Evolutionary conservation across 2,329 filamentous ascomycete genomes (phyloP).

Genomic region (Talaromyces sp.): DNA sequence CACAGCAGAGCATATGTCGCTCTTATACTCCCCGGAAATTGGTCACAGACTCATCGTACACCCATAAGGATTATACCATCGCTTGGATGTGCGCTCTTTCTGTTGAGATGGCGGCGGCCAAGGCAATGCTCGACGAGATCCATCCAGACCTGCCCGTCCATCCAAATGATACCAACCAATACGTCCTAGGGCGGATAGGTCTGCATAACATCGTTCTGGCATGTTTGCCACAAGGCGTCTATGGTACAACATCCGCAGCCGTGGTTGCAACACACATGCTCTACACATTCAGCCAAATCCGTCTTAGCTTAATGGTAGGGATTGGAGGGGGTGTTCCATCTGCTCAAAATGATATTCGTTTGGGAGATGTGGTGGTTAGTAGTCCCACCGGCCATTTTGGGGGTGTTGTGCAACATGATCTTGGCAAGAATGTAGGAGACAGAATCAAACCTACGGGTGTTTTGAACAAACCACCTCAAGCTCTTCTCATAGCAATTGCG

Average conservation of each 20-base stretch:
- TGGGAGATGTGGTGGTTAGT: conserved; percentile 9
- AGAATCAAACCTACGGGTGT: not conserved
- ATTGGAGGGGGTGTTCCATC: conserved; percentile 7
- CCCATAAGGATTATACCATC: conserved; percentile 13
- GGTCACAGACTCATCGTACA: no score
- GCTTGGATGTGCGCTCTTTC: conserved; percentile 3
- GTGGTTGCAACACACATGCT: not conserved
- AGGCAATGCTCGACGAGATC: conserved; percentile 15
- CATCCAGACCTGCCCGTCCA: not conserved
- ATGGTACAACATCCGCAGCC: not conserved
- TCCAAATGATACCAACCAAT: not conserved
- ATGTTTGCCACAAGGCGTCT: not conserved
- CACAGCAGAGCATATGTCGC: no score
- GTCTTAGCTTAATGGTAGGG: conserved; percentile 6
- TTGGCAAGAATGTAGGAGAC: not conserved
- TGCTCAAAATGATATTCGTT: not conserved
- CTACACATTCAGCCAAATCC: conserved; percentile 1
- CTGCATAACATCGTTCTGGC: conserved; percentile 5
- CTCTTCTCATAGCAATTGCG: not conserved
- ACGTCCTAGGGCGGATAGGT: conserved; percentile 1
- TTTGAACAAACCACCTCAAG: conserved; percentile 5
- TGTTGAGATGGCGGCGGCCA: not conserved
- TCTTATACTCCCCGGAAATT: no score
- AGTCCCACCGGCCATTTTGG: not conserved
- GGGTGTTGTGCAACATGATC: conserved; percentile 6